Percentiles rank a stretch among this genome's conserved stretches.
Conservation (phyloP, 305 asterid genomes). For the Fraxinus sp. region DNA sequence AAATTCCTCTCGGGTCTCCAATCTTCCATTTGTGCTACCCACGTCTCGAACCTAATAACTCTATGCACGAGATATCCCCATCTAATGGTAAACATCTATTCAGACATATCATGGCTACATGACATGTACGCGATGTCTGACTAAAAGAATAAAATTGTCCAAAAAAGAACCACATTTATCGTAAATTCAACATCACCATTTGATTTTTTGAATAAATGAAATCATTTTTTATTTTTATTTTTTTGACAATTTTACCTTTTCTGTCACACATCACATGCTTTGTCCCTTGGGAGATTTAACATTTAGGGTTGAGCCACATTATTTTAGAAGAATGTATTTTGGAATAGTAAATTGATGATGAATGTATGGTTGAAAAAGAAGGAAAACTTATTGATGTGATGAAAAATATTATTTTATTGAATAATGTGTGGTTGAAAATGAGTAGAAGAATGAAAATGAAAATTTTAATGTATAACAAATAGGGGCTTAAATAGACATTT, state of each 20-base stretch:
- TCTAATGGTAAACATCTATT: neutral
- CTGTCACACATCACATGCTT: neutral
- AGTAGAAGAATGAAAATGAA: too few relatives aligned
- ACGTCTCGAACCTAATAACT: neutral
- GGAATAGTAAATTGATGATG: too few relatives aligned
- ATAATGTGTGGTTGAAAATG: too few relatives aligned
- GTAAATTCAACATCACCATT: neutral
- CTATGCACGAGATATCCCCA: neutral
- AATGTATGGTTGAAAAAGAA: too few relatives aligned
- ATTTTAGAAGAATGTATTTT: too few relatives aligned
- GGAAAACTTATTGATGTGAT: too few relatives aligned
- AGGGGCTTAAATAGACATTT: neutral
- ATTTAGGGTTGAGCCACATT: neutral
- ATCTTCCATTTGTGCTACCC: neutral
- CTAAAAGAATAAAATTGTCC: neutral
- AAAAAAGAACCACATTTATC: neutral
- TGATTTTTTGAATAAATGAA: neutral
- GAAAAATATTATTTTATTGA: too few relatives aligned
- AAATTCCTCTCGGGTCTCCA: neutral
- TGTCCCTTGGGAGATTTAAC: neutral
- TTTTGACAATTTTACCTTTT: neutral
- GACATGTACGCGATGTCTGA: neutral
- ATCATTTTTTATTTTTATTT: neutral
- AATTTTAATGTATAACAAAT: too few relatives aligned
- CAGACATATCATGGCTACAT: neutral